These are phyloP conservation scores for Phytophthora macrochlamydospora DNA, from an alignment of 352 stramenopile species.

Conservation along the genomic window DNA sequence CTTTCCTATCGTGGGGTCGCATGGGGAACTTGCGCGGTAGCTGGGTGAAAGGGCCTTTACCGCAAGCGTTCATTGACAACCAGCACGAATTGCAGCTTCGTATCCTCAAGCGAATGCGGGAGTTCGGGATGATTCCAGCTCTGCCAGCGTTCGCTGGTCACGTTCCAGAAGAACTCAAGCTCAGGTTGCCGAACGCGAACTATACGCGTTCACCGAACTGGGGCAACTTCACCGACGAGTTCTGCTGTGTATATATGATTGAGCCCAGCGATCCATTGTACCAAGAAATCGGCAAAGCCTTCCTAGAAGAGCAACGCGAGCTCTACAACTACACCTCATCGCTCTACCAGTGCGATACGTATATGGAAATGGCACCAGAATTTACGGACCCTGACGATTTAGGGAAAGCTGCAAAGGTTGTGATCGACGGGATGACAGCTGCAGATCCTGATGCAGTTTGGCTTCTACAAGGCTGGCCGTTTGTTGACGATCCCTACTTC, in stretches of 20 bases:
- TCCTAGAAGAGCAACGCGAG: slow-evolving; percentile 67
- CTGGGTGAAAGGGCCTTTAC: slow-evolving; percentile 84
- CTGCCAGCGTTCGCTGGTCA: slow-evolving; percentile 89
- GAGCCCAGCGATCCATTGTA: slow-evolving; percentile 85
- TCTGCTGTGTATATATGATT: slow-evolving; percentile 86
- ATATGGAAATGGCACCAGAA: slow-evolving; percentile 81
- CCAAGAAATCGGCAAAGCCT: slow-evolving; percentile 71
- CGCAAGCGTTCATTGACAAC: slow-evolving; percentile 83
- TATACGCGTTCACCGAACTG: slow-evolving; percentile 83
- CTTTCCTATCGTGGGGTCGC: slow-evolving; percentile 87
- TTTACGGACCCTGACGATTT: slow-evolving; percentile 55
- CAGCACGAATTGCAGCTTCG: slow-evolving; percentile 79
- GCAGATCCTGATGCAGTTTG: slow-evolving; percentile 77
- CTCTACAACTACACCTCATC: slow-evolving; percentile 78
- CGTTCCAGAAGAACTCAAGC: slow-evolving; percentile 82
- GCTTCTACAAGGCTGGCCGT: slow-evolving; percentile 87
- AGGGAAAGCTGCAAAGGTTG: slow-evolving; percentile 52
- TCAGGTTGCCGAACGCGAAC: slow-evolving; percentile 73
- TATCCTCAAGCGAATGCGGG: slow-evolving; percentile 82
- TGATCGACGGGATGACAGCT: slow-evolving; percentile 74
- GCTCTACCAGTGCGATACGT: slow-evolving; percentile 80
- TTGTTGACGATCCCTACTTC: slow-evolving; percentile 57
- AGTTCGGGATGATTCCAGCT: slow-evolving; percentile 90
- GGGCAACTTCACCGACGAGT: slow-evolving; percentile 78
- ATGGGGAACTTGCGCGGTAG: slow-evolving; percentile 90